phyloP scores from a whole-genome alignment of 2,329 filamentous ascomycete species.

The Fusarium euwallaceae region DNA sequence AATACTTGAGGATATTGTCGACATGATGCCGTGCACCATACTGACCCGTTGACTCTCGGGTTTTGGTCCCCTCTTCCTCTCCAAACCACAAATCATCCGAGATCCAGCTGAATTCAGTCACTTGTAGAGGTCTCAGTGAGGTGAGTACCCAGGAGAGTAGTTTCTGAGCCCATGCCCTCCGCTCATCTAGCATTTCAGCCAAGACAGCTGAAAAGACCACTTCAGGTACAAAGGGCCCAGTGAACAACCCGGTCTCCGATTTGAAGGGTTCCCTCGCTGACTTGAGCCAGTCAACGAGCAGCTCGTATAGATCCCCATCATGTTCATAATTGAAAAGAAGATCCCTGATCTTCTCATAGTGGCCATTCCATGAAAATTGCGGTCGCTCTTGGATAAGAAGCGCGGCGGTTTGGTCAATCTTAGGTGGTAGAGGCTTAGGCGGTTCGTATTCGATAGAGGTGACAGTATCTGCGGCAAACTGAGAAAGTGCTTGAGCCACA shows the following conservation, averaged over 20 bases:
- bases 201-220: not conserved
- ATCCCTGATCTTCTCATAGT: not conserved
- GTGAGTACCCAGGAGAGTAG: slow-evolving; percentile 5
- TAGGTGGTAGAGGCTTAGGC: not conserved
- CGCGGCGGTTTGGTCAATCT: not conserved
- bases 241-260: not conserved
- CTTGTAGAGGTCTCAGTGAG: slow-evolving; percentile 1
- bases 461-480: not conserved
- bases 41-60: not conserved
- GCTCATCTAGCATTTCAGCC: not conserved
- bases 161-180: not conserved
- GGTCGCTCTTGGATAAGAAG: not conserved
- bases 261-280: not conserved
- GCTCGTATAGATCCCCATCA: not conserved
- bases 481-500: not conserved
- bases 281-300: not conserved
- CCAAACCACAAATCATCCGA: not conserved
- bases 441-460: not conserved
- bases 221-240: not conserved
- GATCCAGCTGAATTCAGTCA: not conserved
- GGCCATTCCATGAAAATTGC: not conserved
- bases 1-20: not conserved
- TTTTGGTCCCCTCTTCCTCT: not conserved
- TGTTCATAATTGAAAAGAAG: not conserved
- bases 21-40: not conserved